Evolutionary conservation across 495 filamentous ascomycete genomes (phyloP), one percentile per base, ranked within the genome.

Genomic region (Hypoxylon perforatum): DNA sequence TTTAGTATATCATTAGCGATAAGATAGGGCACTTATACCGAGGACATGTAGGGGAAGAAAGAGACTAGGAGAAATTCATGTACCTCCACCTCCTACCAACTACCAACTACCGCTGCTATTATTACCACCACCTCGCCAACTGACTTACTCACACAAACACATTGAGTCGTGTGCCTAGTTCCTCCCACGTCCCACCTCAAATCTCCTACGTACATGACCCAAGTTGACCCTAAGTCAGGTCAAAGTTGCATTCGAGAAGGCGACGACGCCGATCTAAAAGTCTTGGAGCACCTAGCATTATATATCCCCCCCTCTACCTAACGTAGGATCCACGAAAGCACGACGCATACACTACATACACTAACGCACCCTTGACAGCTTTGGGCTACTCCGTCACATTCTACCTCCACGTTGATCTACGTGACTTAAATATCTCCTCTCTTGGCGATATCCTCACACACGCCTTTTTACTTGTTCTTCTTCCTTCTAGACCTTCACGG

Each of bases 281-380:
- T 51, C 57, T 53, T 39, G 57, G 19, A 57, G n/a, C n/a, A n/a
- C n/a, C n/a, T 67, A 57, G 46, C 33, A 67, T 67, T 41, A 45
- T 56, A 46, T 52, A 61, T 11, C 25, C 14, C 23, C 21, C 33
- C 46, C 25, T 33, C 47, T 4, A 2, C 5, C 10, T 12, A 11
- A 51, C 46, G 35, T 35, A 54, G 39, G n/a, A n/a, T n/a, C n/a
- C n/a, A n/a, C n/a, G n/a, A n/a, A n/a, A n/a, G n/a, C n/a, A n/a
- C n/a, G n/a, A n/a, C n/a, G n/a, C n/a, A n/a, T n/a, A n/a, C n/a
- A n/a, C n/a, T n/a, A n/a, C n/a, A n/a, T n/a, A n/a, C n/a, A 48
- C 5, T 65, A 54, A 48, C 33, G 36, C 15, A 18, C 30, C 22
- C 2, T 28, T 33, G 12, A 21, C 15, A 33, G 23, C 55, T 3